These are phyloP conservation scores for Annulohypoxylon bovei DNA, from an alignment of 495 filamentous ascomycete species.

Conservation along the genomic window DNA sequence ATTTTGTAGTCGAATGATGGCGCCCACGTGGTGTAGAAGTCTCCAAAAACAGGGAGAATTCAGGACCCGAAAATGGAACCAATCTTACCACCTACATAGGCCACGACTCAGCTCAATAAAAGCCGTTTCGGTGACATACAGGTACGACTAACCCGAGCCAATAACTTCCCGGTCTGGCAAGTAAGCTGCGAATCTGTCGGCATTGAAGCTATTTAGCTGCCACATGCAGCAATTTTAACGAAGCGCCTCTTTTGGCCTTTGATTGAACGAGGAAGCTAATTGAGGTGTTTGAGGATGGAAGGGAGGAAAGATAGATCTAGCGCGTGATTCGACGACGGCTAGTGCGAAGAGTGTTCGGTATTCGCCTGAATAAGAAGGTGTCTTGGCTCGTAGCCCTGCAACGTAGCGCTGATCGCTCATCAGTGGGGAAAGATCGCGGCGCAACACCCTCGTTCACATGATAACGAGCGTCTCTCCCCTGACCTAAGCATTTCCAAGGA, in stretches of 20 bases:
- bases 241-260: not conserved
- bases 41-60: not conserved
- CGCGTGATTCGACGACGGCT: conserved; percentile 22
- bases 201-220: conserved; percentile 1
- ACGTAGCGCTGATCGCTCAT: conserved; percentile 12
- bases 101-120: not conserved
- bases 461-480: conserved; percentile 19
- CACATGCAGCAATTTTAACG: conserved; percentile 18
- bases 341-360: conserved; percentile 15
- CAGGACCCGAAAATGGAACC: not conserved
- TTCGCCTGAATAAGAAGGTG: conserved; percentile 32
- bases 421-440: conserved; percentile 16
- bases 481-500: conserved; percentile 1
- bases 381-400: conserved; percentile 5
- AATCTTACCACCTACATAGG: not conserved
- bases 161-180: conserved; percentile 16
- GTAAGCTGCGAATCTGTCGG: conserved; percentile 6
- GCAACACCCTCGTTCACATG: conserved; percentile 1
- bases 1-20: not conserved
- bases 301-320: conserved; percentile 11
- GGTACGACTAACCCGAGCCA: not conserved
- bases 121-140: not conserved
- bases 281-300: conserved; percentile 1
- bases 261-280: conserved; percentile 22
- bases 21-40: not conserved